Percentiles rank a stretch among this genome's conserved stretches.
These are phyloP conservation scores for Pyrenula aspistea DNA, from an alignment of 495 filamentous ascomycete species.

Conservation along the genomic window DNA sequence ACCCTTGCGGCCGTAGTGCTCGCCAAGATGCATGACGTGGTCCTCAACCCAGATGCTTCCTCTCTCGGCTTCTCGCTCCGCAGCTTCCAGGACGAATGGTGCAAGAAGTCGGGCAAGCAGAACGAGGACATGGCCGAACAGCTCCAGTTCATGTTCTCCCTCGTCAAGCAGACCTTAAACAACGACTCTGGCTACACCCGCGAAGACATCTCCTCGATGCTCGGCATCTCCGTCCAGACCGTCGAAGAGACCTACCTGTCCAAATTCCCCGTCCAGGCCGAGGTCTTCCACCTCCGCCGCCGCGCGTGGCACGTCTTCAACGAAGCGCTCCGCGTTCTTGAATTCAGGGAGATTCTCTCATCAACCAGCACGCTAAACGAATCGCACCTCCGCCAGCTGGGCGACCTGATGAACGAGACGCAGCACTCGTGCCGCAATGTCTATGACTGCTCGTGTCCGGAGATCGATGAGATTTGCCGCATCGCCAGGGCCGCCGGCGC, in stretches of 20 bases:
- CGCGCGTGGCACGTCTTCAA: slow-evolving; percentile 81
- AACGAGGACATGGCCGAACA: slow-evolving; percentile 47
- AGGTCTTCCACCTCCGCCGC: slow-evolving; percentile 76
- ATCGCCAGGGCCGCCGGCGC: slow-evolving; percentile 68
- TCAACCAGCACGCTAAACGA: slow-evolving; percentile 37
- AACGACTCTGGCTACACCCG: slow-evolving; percentile 77
- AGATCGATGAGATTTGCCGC: slow-evolving; percentile 75
- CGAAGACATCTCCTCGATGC: slow-evolving; percentile 66
- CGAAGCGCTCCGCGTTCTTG: slow-evolving; percentile 76
- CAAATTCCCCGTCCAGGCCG: slow-evolving; percentile 76
- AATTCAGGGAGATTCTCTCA: slow-evolving; percentile 63
- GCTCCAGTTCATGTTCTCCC: slow-evolving; percentile 52
- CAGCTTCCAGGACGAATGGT: slow-evolving; percentile 75
- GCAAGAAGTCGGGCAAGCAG: slow-evolving; percentile 46
- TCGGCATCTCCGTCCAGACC: slow-evolving; percentile 55
- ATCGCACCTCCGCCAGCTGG: slow-evolving; percentile 56
- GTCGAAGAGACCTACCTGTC: slow-evolving; percentile 65
- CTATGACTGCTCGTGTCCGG: slow-evolving; percentile 83
- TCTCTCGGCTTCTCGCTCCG: slow-evolving; percentile 76
- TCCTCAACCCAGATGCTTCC: slow-evolving; percentile 65
- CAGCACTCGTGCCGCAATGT: slow-evolving; percentile 72
- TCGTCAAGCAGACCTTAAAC: slow-evolving; percentile 50
- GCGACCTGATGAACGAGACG: slow-evolving; percentile 79
- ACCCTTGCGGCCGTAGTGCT: slow-evolving; percentile 74
- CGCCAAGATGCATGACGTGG: slow-evolving; percentile 46